Base-by-base conservation (phyloP, 1,284 basidiomycete species). In the Cryptococcus wingfieldii region DNA sequence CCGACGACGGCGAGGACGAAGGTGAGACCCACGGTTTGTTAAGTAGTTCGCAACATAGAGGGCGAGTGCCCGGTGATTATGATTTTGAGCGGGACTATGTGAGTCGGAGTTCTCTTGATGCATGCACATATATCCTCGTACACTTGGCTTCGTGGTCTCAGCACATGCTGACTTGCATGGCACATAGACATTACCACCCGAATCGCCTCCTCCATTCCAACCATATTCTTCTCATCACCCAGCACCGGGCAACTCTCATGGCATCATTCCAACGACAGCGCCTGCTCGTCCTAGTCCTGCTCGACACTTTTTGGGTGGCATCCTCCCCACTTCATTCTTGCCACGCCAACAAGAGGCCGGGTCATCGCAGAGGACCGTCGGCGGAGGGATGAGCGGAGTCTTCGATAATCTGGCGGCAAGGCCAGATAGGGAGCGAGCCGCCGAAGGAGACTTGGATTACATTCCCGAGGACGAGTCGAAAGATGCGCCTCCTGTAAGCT, bases 341-440 rank as follows among this genome's bases (percentile, higher is more conserved):
- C 82, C 80, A 2, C 45, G 78, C 68, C 28, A 74, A 65, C 38
- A 65, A 28, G 64, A 47, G 65, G 59, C 61, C 77, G 53, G 49
- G 16, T 60, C 53, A 18, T 52, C 59, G 6, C n/a, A 23, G 9
- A 55, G 65, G 38, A 59, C 66, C 0, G 51, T 68, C 16, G 87
- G 90, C 1, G 83, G 81, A 9, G 85, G 89, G 45, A 93, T 95
- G 67, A 93, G 96, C 67, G 95, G 95, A 13, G 94, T 99, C 5
- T 99, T 98, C 75, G 86, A 89, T 45, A 99, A 98, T 71, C 85
- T 99, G 38, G 86, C 84, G 59, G 96, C 95, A 0, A 95, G 97
- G 72, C 94, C 95, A 0, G 80, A 81, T 41, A 64, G 60, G n/a
- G 38, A 58, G 72, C 78, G 51, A 70, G 78, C 5, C 72, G 81